These are phyloP conservation scores for Silene coronaria DNA, from an alignment of 179 eudicot genomes.

Conservation along the genomic window DNA sequence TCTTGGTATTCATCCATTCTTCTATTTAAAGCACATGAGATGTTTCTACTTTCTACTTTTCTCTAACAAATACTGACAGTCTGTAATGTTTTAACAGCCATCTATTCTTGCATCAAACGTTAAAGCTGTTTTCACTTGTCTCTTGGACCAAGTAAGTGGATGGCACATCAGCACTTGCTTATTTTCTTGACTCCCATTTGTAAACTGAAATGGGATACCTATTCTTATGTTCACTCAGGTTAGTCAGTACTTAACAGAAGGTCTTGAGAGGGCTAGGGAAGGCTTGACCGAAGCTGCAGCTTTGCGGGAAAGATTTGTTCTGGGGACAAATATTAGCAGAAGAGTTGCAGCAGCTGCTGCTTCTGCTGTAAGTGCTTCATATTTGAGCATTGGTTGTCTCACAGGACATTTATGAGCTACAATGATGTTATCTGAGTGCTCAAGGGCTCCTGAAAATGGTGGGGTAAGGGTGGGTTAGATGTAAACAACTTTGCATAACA, in stretches of 20 bases:
- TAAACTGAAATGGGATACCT: slow-evolving; percentile 2
- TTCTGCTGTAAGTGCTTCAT: slow-evolving; percentile 68
- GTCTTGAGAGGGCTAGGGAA: slow-evolving; percentile 85
- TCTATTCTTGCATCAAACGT: slow-evolving; percentile 81
- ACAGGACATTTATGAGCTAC: not conserved
- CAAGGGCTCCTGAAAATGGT: too few species aligned
- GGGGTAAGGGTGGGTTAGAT: too few species aligned
- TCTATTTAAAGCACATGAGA: slow-evolving; percentile 6
- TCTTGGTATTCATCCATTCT: not conserved
- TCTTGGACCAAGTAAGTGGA: slow-evolving; percentile 83
- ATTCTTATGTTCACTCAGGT: slow-evolving; percentile 42
- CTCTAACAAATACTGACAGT: not conserved
- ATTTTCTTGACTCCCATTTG: slow-evolving; percentile 12
- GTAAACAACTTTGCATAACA: too few species aligned
- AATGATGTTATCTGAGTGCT: too few species aligned
- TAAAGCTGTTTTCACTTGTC: slow-evolving; percentile 82
- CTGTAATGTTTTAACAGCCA: slow-evolving; percentile 49
- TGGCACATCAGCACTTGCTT: not conserved
- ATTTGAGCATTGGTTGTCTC: not conserved
- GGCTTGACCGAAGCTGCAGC: slow-evolving; percentile 89
- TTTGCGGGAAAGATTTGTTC: slow-evolving; percentile 78
- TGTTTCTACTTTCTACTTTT: not conserved
- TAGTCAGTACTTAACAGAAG: slow-evolving; percentile 79
- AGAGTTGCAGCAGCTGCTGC: slow-evolving; percentile 99
- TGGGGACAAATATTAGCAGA: slow-evolving; percentile 76